phyloP scores from a whole-genome alignment of 331 rosid genomes.

The Ulmus americana region DNA sequence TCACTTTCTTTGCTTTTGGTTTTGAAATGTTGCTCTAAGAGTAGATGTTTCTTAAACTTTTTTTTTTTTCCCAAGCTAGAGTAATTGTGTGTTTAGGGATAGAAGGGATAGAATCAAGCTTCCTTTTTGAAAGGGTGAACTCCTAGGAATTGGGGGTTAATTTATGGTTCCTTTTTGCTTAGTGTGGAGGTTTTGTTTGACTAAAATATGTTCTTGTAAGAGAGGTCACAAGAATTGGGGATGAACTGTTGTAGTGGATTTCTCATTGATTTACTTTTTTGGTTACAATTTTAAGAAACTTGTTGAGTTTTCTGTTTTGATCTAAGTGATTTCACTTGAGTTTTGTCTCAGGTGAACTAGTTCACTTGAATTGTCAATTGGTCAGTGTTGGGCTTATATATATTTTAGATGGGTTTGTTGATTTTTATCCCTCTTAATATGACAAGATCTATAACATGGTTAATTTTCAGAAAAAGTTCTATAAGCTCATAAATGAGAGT shows the following conservation, averaged over 20 bases:
- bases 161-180: background rate
- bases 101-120: too few relatives aligned
- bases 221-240: background rate
- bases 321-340: background rate
- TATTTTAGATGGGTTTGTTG: background rate
- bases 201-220: background rate
- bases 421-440: background rate
- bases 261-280: background rate
- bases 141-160: background rate
- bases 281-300: background rate
- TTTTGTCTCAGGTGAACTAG: slow-evolving; percentile 14
- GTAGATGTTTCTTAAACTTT: background rate
- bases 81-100: background rate
- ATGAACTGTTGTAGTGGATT: background rate
- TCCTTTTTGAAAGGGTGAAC: slow-evolving; percentile 7
- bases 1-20: background rate
- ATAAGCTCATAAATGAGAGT: background rate
- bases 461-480: background rate
- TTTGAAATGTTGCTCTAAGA: slow-evolving; percentile 1
- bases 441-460: background rate
- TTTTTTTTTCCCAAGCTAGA: background rate
- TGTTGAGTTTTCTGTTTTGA: background rate
- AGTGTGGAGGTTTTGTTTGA: too few relatives aligned
- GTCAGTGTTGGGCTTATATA: background rate
- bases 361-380: slow-evolving; percentile 15